Evolutionary conservation across 2,329 filamentous ascomycete genomes (phyloP), one percentile per base, ranked within the genome.

Genomic region (Sodiomyces alkalinus): DNA sequence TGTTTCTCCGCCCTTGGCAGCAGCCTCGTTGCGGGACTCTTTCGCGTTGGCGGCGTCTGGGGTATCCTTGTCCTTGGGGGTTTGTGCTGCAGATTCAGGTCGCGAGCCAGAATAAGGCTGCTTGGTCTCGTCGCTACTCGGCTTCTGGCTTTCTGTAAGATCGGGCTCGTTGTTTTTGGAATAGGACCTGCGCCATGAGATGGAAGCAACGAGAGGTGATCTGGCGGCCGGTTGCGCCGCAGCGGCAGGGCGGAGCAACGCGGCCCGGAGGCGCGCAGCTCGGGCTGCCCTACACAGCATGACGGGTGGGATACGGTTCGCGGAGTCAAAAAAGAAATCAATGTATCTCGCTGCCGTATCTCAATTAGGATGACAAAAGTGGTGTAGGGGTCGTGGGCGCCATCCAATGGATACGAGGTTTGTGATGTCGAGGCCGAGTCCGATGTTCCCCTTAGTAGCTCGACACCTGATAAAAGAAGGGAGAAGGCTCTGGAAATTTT

Each of bases 261-360:
- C 35, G 22, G 33, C 31, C 22, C 35, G 31, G 20, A 39, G 32
- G 27, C 39, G 35, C 35, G 35, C 37, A 26, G 41, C 28, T 17
- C 33, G 34, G 27, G 37, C 37, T 32, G 36, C 36, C 29, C 39
- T 33, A 24, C 39, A 41, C 32, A 41, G 30, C 39, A 41, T 41
- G 29, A 23, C 15, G 27, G n/a, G n/a, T n/a, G n/a, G n/a, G n/a
- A n/a, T n/a, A n/a, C n/a, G n/a, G n/a, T n/a, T n/a, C n/a, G n/a
- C n/a, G n/a, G n/a, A n/a, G n/a, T n/a, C n/a, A n/a, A n/a, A n/a
- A n/a, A n/a, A n/a, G n/a, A n/a, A n/a, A n/a, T n/a, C n/a, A n/a
- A n/a, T n/a, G n/a, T n/a, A n/a, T n/a, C n/a, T n/a, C n/a, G n/a
- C n/a, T n/a, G n/a, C n/a, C n/a, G n/a, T n/a, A n/a, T n/a, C n/a